Evolutionary conservation across 495 filamentous ascomycete species (phyloP).

Genomic region (Sabuloglossum arenarium): DNA sequence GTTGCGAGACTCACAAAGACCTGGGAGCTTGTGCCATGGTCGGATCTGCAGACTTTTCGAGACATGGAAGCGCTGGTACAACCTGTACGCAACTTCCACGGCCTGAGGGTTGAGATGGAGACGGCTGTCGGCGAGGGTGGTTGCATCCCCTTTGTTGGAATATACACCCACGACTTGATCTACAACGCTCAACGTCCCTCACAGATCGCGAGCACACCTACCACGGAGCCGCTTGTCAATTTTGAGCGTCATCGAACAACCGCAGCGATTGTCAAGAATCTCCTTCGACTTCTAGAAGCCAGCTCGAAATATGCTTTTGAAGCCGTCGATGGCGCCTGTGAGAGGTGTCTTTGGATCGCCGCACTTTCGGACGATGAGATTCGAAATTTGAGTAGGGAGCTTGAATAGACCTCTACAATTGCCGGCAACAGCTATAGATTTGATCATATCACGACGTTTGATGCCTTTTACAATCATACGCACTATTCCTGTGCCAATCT

Average conservation of each 20-base stretch:
- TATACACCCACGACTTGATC: constrained; percentile 92
- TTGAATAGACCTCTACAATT: constrained; percentile 20
- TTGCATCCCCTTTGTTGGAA: constrained; percentile 88
- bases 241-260: constrained; percentile 85
- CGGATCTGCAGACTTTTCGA: constrained; percentile 49
- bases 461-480: neutral
- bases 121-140: constrained; percentile 50
- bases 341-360: constrained; percentile 89
- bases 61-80: constrained; percentile 73
- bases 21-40: constrained; percentile 54
- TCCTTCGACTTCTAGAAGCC: constrained; percentile 78
- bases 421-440: neutral
- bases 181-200: constrained; percentile 84
- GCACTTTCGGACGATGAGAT: constrained; percentile 77
- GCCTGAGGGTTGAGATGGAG: constrained; percentile 84
- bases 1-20: constrained; percentile 55
- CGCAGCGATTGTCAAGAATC: constrained; percentile 80
- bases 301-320: constrained; percentile 74
- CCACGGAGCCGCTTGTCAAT: constrained; percentile 61
- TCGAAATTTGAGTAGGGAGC: constrained; percentile 28
- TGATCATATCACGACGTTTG: neutral
- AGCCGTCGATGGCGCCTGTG: constrained; percentile 67
- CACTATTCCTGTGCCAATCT: neutral
- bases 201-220: constrained; percentile 34
- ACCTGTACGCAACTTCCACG: constrained; percentile 78